Percentiles rank a stretch among this genome's conserved stretches.
phyloP scores from a whole-genome alignment of 2,329 filamentous ascomycete genomes.

The Aspergillus novofumigatus region DNA sequence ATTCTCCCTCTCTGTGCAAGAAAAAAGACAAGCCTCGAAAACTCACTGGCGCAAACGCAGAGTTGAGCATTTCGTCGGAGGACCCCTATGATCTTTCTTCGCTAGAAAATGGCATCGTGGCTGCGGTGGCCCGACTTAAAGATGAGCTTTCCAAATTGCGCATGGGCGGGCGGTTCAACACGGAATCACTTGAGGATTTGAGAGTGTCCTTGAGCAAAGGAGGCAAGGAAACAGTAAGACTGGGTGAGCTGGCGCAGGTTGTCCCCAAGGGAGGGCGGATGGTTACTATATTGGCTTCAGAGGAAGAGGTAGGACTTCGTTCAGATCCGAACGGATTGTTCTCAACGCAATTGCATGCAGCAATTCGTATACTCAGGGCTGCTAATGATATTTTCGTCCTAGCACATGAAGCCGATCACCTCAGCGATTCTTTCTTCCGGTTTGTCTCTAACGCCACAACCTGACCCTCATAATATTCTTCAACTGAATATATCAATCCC shows the following conservation, averaged over 20 bases:
- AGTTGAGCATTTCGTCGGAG: constrained; percentile 31
- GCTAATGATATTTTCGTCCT: background rate
- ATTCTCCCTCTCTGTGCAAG: constrained; percentile 42
- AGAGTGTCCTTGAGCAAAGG: constrained; percentile 56
- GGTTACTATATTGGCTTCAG: constrained; percentile 60
- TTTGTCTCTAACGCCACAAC: constrained; percentile 41
- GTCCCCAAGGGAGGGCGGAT: constrained; percentile 59
- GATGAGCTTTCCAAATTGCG: constrained; percentile 60
- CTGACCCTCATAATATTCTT: constrained; percentile 41
- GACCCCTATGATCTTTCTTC: constrained; percentile 60
- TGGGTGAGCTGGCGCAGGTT: constrained; percentile 64
- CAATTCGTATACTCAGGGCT: background rate
- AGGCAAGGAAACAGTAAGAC: constrained; percentile 47
- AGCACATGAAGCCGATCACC: constrained; percentile 45
- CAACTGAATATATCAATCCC: constrained; percentile 45
- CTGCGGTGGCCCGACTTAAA: constrained; percentile 54
- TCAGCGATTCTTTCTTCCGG: constrained; percentile 41
- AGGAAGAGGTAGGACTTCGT: constrained; percentile 53
- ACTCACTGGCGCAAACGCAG: constrained; percentile 30
- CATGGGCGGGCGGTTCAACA: constrained; percentile 59
- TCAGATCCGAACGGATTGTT: background rate
- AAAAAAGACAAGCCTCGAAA: constrained; percentile 53
- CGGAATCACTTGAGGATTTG: constrained; percentile 57
- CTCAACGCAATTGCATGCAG: background rate
- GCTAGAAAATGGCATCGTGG: constrained; percentile 54